These are phyloP conservation scores for Plasmodium malariae DNA, from an alignment of 169 alveolate genomes.

Conservation along the genomic window DNA sequence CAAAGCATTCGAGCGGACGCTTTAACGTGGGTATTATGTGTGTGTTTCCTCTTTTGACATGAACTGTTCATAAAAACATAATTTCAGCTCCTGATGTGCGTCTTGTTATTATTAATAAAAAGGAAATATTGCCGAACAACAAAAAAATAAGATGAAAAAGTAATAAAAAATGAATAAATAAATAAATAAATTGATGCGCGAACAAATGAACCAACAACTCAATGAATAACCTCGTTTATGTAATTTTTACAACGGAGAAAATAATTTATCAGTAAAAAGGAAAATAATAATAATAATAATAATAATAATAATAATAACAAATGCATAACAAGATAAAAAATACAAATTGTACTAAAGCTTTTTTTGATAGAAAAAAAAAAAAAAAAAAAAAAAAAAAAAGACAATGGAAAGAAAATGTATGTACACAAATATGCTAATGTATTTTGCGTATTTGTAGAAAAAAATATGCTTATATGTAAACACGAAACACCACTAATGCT, in stretches of 20 bases:
- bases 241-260: not conserved
- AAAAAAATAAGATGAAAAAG: not conserved
- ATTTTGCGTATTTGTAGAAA: not conserved
- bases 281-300: not conserved
- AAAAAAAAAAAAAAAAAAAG: conserved; percentile 1
- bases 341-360: not conserved
- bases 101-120: not conserved
- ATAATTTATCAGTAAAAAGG: not conserved
- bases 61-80: too few species aligned
- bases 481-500: not conserved
- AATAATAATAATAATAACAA: not conserved
- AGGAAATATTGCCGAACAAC: not conserved
- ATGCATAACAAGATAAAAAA: not conserved
- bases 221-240: not conserved
- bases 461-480: not conserved
- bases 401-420: not conserved
- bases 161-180: not conserved
- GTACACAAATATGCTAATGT: not conserved
- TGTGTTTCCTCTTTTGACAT: too few species aligned
- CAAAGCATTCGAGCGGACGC: too few species aligned
- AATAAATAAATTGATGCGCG: not conserved
- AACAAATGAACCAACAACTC: not conserved
- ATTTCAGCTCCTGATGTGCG: not conserved
- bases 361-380: not conserved
- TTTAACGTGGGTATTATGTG: too few species aligned